A percentile compares a stretch with the other conserved stretches of the same genome.
phyloP scores from a whole-genome alignment of 805 yeast species.

The Barnettozyma sp. region DNA sequence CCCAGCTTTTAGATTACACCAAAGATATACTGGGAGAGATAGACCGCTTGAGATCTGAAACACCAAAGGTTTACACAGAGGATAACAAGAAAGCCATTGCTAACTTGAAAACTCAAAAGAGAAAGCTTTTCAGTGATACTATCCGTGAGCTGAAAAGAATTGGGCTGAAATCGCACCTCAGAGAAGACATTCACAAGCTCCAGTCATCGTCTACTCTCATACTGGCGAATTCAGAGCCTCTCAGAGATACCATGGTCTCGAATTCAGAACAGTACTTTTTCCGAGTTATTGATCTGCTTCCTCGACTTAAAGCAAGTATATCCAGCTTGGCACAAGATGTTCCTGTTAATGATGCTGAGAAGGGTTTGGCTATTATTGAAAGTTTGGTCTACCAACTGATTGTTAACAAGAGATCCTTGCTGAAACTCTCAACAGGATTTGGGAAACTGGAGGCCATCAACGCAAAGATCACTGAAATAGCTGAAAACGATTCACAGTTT shows the following conservation, averaged over 20 bases:
- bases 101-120: constrained; percentile 73
- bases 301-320: constrained; percentile 65
- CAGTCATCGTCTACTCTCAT: constrained; percentile 60
- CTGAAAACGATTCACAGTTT: constrained; percentile 14
- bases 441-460: constrained; percentile 19
- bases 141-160: constrained; percentile 65
- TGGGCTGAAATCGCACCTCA: constrained; percentile 65
- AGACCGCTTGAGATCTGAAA: constrained; percentile 60
- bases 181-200: constrained; percentile 55
- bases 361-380: constrained; percentile 72
- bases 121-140: constrained; percentile 68
- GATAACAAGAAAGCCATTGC: constrained; percentile 68
- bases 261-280: constrained; percentile 53
- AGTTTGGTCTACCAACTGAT: constrained; percentile 56
- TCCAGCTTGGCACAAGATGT: constrained; percentile 61
- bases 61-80: constrained; percentile 65
- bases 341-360: constrained; percentile 65
- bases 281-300: constrained; percentile 70
- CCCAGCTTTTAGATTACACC: constrained; percentile 49
- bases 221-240: constrained; percentile 46
- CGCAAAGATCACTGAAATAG: constrained; percentile 19
- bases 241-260: constrained; percentile 33
- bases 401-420: constrained; percentile 43
- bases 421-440: constrained; percentile 22
- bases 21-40: constrained; percentile 48